These are phyloP conservation scores for Letharia columbiana DNA, from an alignment of 495 filamentous ascomycete species.

Conservation along the genomic window DNA sequence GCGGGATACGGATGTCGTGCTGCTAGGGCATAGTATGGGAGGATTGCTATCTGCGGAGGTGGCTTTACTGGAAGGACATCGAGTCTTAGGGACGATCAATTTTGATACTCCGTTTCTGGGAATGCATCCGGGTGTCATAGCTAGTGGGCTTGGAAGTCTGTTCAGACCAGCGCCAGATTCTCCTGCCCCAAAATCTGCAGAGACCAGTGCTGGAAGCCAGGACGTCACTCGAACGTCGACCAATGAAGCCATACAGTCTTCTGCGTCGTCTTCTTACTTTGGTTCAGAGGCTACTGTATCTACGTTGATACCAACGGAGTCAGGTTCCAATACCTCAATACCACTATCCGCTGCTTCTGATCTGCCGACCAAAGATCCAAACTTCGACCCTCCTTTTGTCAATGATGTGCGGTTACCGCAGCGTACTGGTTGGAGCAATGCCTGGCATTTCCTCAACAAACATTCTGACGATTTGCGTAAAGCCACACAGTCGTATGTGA, in stretches of 20 bases:
- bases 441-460: slow-evolving; percentile 73
- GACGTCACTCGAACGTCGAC: background rate
- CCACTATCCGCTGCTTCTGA: slow-evolving; percentile 7
- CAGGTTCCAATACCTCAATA: background rate
- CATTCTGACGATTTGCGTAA: slow-evolving; percentile 58
- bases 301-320: slow-evolving; percentile 2
- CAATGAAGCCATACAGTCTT: background rate
- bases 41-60: slow-evolving; percentile 77
- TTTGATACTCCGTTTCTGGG: slow-evolving; percentile 84
- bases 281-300: slow-evolving; percentile 11
- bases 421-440: slow-evolving; percentile 55
- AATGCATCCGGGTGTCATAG: slow-evolving; percentile 79
- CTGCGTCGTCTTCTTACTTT: background rate
- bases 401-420: slow-evolving; percentile 62
- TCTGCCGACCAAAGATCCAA: slow-evolving; percentile 42
- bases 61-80: slow-evolving; percentile 59
- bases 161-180: slow-evolving; percentile 52
- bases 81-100: slow-evolving; percentile 72
- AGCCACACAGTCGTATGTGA: slow-evolving; percentile 63
- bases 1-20: slow-evolving; percentile 63
- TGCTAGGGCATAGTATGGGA: slow-evolving; percentile 88
- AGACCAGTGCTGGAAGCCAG: background rate
- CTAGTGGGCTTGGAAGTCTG: slow-evolving; percentile 67
- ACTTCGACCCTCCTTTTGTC: slow-evolving; percentile 62
- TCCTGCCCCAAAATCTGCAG: slow-evolving; percentile 16